Conservation (phyloP, 1,284 basidiomycete genomes). For the Fomes fomentarius region DNA sequence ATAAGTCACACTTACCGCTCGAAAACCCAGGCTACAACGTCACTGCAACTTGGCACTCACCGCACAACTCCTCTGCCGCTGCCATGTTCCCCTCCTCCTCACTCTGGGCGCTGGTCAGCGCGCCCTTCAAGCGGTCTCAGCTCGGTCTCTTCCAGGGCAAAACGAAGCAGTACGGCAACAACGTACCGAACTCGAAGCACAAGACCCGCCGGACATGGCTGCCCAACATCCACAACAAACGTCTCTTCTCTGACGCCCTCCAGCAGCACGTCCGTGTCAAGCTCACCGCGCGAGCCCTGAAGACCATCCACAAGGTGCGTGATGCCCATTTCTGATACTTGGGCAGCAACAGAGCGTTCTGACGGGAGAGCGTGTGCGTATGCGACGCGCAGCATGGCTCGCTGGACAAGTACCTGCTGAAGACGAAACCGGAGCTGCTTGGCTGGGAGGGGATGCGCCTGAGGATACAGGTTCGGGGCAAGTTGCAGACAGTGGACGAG, state of each 20-base stretch:
- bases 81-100: constrained; percentile 42
- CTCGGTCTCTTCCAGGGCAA: constrained; percentile 82
- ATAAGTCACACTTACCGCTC: background rate
- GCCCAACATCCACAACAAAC: constrained; percentile 83
- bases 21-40: background rate
- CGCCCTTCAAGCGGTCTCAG: constrained; percentile 78
- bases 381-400: constrained; percentile 60
- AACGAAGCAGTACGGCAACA: constrained; percentile 84
- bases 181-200: constrained; percentile 87
- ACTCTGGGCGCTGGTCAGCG: constrained; percentile 44
- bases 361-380: background rate
- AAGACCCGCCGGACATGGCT: constrained; percentile 92
- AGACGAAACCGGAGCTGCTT: constrained; percentile 64
- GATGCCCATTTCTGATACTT: background rate
- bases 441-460: constrained; percentile 79
- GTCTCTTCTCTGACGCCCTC: constrained; percentile 68
- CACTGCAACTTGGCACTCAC: background rate
- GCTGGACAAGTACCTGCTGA: constrained; percentile 78
- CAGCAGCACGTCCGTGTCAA: constrained; percentile 63
- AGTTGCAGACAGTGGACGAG: constrained; percentile 12
- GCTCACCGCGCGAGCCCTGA: constrained; percentile 73
- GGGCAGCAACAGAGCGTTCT: background rate
- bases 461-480: constrained; percentile 53
- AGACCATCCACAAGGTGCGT: constrained; percentile 78
- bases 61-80: background rate